Evolutionary conservation across 1,284 basidiomycete genomes (phyloP), one percentile per base, ranked within the genome.

Genomic region (Apiotrichum porosum): DNA sequence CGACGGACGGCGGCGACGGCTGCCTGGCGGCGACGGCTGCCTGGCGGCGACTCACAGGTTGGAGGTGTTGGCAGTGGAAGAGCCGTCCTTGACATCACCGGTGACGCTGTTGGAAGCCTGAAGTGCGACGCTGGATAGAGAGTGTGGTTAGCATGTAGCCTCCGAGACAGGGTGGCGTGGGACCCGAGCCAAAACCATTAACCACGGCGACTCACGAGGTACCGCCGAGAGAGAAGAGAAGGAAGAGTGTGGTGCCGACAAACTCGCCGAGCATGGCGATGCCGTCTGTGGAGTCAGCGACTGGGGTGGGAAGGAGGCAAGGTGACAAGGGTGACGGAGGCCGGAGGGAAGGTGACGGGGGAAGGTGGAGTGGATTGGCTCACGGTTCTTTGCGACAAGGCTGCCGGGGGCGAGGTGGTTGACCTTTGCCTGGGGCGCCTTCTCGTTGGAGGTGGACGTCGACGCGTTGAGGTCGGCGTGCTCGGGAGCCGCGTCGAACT

Each of bases 181-280:
- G n/a, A n/a, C n/a, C n/a, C n/a, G n/a, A n/a, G n/a, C 32, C 17
- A 15, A 33, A 33, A 33, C 26, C n/a, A n/a, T n/a, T n/a, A n/a
- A 28, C 26, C 26, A 28, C 26, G 8, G 26, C 6, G 32, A 56
- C 60, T 60, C 46, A 68, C 65, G 68, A 71, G 39, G 70, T 71
- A 4, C 69, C 72, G 13, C 66, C 70, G 26, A 73, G 52, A 37
- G 69, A 66, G 43, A 71, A 65, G 46, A 71, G 64, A 49, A 73
- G 61, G 55, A 74, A 74, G 18, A 76, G 55, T 19, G 70, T 69
- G 2, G 75, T 76, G 18, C 74, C 75, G 23, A 75, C 71, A 40
- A 71, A 77, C 56, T 78, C 76, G 47, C 75, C 74, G 9, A 76
- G 52, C 53, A 73, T 71, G 18, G 75, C 75, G 42, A 76, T 66